A percentile compares a stretch with the other conserved stretches of the same genome.
These are phyloP conservation scores for Fusarium incarnatum DNA, from an alignment of 2,329 filamentous ascomycete species.

Conservation along the genomic window DNA sequence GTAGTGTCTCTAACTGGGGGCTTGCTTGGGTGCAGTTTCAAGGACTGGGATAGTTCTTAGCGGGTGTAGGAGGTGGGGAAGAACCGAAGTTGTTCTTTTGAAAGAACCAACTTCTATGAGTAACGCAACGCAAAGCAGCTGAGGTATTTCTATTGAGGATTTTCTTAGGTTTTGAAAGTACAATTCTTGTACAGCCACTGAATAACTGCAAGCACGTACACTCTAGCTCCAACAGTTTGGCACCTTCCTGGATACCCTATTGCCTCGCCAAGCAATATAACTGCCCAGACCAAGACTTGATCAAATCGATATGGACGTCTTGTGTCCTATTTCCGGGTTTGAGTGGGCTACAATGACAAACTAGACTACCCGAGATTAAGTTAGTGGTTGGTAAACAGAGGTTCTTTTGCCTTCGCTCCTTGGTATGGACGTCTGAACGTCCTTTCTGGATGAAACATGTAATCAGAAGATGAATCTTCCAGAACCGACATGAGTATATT, in stretches of 20 bases:
- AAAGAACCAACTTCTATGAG: neutral
- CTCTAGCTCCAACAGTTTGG: neutral
- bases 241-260: neutral
- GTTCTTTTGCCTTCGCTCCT: constrained; percentile 25
- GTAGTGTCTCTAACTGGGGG: constrained; percentile 1
- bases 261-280: neutral
- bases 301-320: neutral
- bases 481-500: constrained; percentile 19
- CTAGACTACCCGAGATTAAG: constrained; percentile 29
- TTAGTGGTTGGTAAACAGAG: constrained; percentile 25
- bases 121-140: neutral
- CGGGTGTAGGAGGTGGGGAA: constrained; percentile 15
- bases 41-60: constrained; percentile 29
- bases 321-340: constrained; percentile 28
- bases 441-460: constrained; percentile 5
- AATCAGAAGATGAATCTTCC: constrained; percentile 15
- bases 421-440: neutral
- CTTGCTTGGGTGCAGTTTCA: constrained; percentile 18
- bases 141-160: neutral
- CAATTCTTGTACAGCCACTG: neutral
- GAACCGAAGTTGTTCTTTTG: constrained; percentile 3
- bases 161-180: neutral
- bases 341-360: constrained; percentile 21
- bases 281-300: constrained; percentile 6
- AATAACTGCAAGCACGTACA: neutral